Evolutionary conservation across 345 rosid species (phyloP), one percentile per base, ranked within the genome.

Genomic region (Cardamine resedifolia): DNA sequence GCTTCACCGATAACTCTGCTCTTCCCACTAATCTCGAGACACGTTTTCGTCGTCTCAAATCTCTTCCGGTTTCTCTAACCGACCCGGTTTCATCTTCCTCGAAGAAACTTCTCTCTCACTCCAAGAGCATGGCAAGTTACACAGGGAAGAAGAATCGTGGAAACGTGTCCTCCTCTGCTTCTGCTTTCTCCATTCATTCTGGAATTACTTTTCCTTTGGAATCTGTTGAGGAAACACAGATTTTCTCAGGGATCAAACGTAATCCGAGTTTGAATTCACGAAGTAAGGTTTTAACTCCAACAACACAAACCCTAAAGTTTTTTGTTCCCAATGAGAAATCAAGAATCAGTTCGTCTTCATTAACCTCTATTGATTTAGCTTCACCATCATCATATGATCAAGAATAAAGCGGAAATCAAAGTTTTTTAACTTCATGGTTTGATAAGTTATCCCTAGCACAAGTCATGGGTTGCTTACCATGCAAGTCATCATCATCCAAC

Each of bases 41-140:
- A 39, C 90, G 97, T 50, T 87, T 87, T 78, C 83, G 78, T 52
- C 80, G 85, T 39, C 97, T 91, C 78, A 91, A 89, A 51, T 84
- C 97, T 44, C 76, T 85, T 65, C 88, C 89, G 31, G 71, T 24
- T 24, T 11, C 81, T 56, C 64, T 65, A 50, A 57, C 83, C 71
- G 66, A 56, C n/a, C 69, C 49, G 76, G 68, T 48, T 53, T 30
- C 41, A 1, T n/a, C 72, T 1, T 9, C 68, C 8, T 31, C 77
- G n/a, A 27, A 34, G 15, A 33, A 47, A 6, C 44, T 31, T 28
- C 51, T 77, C 26, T 34, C 33, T 26, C 65, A 33, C 38, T 78
- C 81, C 26, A 71, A 75, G 65, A 75, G 62, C 31, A 57, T 75
- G 28, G 51, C 31, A 26, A 27, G 58, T 51, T n/a, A 48, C 43